Conservation (phyloP, 2,329 filamentous ascomycete genomes). For the Fusarium sp. region DNA sequence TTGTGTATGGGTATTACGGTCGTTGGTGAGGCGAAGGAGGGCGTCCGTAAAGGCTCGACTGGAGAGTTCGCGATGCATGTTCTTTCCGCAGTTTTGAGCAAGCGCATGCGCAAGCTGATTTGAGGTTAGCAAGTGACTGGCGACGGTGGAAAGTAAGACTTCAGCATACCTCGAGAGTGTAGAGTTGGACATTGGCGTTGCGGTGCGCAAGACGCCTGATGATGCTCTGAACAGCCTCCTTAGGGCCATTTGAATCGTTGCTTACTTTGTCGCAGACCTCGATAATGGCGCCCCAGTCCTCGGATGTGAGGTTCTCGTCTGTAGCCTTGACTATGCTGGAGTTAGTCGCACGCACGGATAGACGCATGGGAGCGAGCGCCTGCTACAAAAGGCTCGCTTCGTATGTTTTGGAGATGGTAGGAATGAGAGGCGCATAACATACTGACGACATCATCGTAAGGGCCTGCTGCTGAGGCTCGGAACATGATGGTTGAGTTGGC, state of each 20-base stretch:
- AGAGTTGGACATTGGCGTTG: constrained; percentile 95
- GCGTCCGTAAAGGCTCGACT: constrained; percentile 95
- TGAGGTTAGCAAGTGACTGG: constrained; percentile 13
- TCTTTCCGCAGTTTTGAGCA: constrained; percentile 89
- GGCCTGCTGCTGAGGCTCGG: constrained; percentile 66
- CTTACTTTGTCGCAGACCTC: constrained; percentile 71
- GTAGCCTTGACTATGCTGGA: constrained; percentile 75
- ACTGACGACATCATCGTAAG: constrained; percentile 71
- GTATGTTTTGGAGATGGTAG: not conserved
- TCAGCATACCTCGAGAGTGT: constrained; percentile 82
- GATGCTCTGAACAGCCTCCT: constrained; percentile 88
- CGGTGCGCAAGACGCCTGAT: constrained; percentile 93
- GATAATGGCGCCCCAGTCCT: constrained; percentile 76
- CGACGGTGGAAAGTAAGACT: not conserved
- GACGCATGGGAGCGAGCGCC: not conserved
- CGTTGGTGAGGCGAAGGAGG: constrained; percentile 87
- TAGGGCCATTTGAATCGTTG: constrained; percentile 69
- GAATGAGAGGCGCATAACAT: constrained; percentile 47
- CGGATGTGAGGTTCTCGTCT: constrained; percentile 94
- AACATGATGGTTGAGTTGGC: constrained; percentile 61
- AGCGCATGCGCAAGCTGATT: constrained; percentile 85
- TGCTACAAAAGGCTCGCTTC: not conserved
- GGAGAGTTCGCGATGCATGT: constrained; percentile 89
- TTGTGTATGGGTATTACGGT: constrained; percentile 94
- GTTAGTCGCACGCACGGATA: constrained; percentile 29